Evolutionary conservation across 2,329 filamentous ascomycete genomes (phyloP).

Genomic region (Colletotrichum chrysophilum): DNA sequence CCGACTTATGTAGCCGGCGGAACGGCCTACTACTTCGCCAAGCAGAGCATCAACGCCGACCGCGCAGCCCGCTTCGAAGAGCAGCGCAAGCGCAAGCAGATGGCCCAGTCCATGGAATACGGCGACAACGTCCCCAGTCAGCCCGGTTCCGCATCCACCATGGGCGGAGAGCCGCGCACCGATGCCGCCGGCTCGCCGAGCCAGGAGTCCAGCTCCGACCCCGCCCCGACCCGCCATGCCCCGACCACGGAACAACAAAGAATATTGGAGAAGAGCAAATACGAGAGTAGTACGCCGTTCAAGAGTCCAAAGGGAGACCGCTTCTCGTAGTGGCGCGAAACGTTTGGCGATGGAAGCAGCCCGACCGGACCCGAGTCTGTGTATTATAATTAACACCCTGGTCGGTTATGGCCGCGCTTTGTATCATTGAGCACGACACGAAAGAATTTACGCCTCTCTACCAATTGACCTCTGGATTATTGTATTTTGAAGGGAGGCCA

Average conservation of each 20-base stretch:
- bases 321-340: conserved; percentile 59
- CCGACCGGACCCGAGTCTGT: not conserved
- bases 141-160: conserved; percentile 38
- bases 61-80: conserved; percentile 75
- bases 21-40: conserved; percentile 94
- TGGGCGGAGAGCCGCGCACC: conserved; percentile 59
- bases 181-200: conserved; percentile 68
- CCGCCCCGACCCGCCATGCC: conserved; percentile 84
- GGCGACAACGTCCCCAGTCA: conserved; percentile 39
- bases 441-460: not conserved
- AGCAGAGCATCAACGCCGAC: conserved; percentile 91
- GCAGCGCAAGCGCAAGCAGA: conserved; percentile 66
- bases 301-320: conserved; percentile 84
- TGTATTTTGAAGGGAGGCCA: not conserved
- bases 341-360: not conserved
- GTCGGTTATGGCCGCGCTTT: not conserved
- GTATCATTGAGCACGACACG: conserved; percentile 14
- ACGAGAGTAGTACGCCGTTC: conserved; percentile 80
- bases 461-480: not conserved
- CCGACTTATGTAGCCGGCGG: conserved; percentile 69
- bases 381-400: conserved; percentile 11
- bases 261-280: conserved; percentile 83
- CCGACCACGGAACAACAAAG: conserved; percentile 72
- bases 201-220: conserved; percentile 76
- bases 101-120: conserved; percentile 60